Percentiles rank a stretch among this genome's conserved stretches.
phyloP scores from a whole-genome alignment of 1,139 yeast genomes.

The Geotrichum klebahnii region DNA sequence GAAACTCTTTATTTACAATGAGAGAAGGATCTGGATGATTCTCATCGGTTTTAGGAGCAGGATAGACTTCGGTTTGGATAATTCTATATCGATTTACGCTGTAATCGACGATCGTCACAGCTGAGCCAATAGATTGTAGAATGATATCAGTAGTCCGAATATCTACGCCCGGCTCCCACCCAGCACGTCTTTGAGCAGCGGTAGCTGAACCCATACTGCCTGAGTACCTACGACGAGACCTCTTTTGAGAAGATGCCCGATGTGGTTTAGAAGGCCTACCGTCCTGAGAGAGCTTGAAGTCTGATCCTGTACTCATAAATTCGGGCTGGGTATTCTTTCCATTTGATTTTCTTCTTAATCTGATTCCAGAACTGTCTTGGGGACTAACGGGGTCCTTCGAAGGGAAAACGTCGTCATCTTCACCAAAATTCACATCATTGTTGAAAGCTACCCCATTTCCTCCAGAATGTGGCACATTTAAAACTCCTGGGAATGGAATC shows the following conservation, averaged over 20 bases:
- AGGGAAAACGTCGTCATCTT: background rate
- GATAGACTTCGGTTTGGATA: conserved; percentile 36
- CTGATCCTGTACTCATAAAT: conserved; percentile 4
- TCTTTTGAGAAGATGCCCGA: conserved; percentile 9
- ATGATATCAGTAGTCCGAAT: conserved; percentile 48
- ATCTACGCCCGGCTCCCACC: conserved; percentile 57
- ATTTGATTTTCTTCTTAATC: background rate
- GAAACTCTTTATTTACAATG: conserved; percentile 26
- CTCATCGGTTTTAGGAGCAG: conserved; percentile 20
- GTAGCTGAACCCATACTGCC: conserved; percentile 24
- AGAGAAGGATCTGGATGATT: conserved; percentile 10
- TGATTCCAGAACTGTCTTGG: background rate
- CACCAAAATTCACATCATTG: conserved; percentile 1
- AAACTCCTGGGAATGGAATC: conserved; percentile 18
- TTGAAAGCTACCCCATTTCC: conserved; percentile 14
- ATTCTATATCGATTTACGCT: conserved; percentile 43
- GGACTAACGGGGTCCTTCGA: background rate
- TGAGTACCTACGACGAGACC: conserved; percentile 24
- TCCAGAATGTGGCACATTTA: conserved; percentile 7
- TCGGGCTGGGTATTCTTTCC: background rate
- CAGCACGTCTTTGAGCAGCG: conserved; percentile 37
- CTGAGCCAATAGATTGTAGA: conserved; percentile 47
- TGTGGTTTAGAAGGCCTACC: conserved; percentile 1
- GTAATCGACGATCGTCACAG: conserved; percentile 50
- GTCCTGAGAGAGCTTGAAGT: background rate